Evolutionary conservation across 208 protist species (phyloP).

Genomic region (Leishmania tarentolae): DNA sequence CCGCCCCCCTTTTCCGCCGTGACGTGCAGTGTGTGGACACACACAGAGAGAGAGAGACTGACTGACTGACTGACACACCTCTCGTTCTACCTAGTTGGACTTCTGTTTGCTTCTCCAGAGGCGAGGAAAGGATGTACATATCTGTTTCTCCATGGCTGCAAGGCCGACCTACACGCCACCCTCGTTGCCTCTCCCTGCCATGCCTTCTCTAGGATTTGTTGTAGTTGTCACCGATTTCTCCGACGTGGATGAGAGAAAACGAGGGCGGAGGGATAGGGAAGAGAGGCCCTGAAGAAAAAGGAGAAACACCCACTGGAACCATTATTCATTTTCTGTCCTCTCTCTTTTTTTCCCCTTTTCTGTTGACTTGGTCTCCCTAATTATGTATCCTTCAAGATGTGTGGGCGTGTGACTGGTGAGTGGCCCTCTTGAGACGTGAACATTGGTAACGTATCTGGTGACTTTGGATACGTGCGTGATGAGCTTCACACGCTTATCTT

Average conservation of each 20-base stretch:
- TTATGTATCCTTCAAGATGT: background rate
- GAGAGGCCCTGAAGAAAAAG: background rate
- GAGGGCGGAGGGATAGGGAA: background rate
- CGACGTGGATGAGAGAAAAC: background rate
- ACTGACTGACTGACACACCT: background rate
- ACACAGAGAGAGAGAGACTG: background rate
- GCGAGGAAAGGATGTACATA: background rate
- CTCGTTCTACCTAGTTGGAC: background rate
- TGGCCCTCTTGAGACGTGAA: background rate
- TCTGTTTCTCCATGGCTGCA: background rate
- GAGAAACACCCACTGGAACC: background rate
- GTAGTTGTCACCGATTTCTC: background rate
- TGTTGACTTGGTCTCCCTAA: background rate
- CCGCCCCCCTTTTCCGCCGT: constrained; percentile 12
- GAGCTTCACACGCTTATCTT: background rate
- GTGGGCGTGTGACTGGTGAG: background rate
- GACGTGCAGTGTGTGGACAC: background rate
- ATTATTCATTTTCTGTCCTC: background rate
- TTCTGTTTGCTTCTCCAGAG: constrained; percentile 5
- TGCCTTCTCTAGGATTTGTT: constrained; percentile 7
- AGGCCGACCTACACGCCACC: background rate
- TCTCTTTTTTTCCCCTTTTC: background rate
- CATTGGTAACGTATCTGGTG: background rate
- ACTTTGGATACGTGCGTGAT: background rate
- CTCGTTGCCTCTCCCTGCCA: background rate